Conservation (phyloP, 2,329 filamentous ascomycete species). For the Pseudomassariella vexata region DNA sequence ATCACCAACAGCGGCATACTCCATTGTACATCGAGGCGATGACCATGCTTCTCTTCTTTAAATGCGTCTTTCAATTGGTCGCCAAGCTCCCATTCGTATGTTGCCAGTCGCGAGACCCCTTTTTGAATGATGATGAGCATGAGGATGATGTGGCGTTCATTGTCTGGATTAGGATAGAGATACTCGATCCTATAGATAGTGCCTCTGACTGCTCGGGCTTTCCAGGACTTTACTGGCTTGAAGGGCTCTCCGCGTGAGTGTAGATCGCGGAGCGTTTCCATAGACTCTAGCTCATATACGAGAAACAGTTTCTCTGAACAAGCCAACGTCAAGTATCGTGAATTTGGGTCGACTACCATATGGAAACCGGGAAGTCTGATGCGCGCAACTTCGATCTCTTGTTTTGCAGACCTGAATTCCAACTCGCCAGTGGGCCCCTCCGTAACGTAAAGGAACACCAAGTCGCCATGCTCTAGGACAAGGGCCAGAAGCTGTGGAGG, state of each 20-base stretch:
- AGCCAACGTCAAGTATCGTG: slow-evolving; percentile 61
- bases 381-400: slow-evolving; percentile 52
- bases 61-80: slow-evolving; percentile 41
- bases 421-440: slow-evolving; percentile 36
- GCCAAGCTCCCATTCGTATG: slow-evolving; percentile 56
- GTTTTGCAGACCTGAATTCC: slow-evolving; percentile 56
- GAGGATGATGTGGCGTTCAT: slow-evolving; percentile 69
- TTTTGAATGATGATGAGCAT: slow-evolving; percentile 54
- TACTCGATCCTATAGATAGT: slow-evolving; percentile 86
- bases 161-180: slow-evolving; percentile 61
- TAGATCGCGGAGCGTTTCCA: slow-evolving; percentile 43
- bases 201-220: slow-evolving; percentile 51
- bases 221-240: slow-evolving; percentile 48
- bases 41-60: slow-evolving; percentile 40
- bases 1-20: slow-evolving; percentile 65
- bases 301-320: slow-evolving; percentile 66
- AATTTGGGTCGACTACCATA: slow-evolving; percentile 74
- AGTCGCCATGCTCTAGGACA: slow-evolving; percentile 64
- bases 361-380: slow-evolving; percentile 56
- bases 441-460: slow-evolving; percentile 70
- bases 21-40: slow-evolving; percentile 42
- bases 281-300: slow-evolving; percentile 62
- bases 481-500: slow-evolving; percentile 80
- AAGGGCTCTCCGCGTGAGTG: slow-evolving; percentile 40
- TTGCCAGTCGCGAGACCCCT: slow-evolving; percentile 44